These are phyloP conservation scores for Euphrasia arctica DNA, from an alignment of 305 asterid genomes.

Conservation along the genomic window DNA sequence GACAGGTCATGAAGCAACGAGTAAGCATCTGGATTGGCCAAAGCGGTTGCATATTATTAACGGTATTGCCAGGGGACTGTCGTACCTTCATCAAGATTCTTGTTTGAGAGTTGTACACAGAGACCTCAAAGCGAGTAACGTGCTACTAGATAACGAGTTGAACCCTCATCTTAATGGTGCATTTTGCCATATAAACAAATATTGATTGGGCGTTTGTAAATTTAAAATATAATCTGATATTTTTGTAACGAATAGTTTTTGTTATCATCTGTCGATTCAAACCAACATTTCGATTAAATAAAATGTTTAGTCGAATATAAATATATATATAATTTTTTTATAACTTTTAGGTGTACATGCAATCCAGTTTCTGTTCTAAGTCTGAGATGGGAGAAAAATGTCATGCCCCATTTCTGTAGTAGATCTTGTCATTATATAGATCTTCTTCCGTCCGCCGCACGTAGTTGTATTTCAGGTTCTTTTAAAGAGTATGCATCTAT, in stretches of 20 bases:
- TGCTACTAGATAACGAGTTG: conserved; percentile 39
- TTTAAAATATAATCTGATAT: too few relatives aligned
- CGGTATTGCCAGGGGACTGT: conserved; percentile 21
- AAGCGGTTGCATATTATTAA: conserved; percentile 14
- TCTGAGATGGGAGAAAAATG: neutral
- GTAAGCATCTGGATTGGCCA: conserved; percentile 18
- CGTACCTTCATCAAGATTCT: conserved; percentile 29
- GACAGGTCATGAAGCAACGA: conserved; percentile 8
- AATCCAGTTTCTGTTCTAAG: neutral
- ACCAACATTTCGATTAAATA: neutral
- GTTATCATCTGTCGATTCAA: conserved; percentile 5
- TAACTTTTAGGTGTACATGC: neutral
- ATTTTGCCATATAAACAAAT: too few relatives aligned
- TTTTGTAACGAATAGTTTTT: too few relatives aligned
- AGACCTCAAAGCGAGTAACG: conserved; percentile 45
- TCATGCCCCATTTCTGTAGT: too few relatives aligned
- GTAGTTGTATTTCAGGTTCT: conserved; percentile 12
- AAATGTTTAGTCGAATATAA: too few relatives aligned
- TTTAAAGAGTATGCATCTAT: conserved; percentile 7
- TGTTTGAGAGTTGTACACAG: conserved; percentile 36
- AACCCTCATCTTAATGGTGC: conserved; percentile 7
- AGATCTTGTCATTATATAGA: neutral
- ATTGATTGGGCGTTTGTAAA: too few relatives aligned
- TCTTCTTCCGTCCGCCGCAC: conserved; percentile 15
- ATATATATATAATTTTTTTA: neutral